Base-by-base conservation (phyloP, 2,329 filamentous ascomycete species). In the Dothistroma pini region DNA sequence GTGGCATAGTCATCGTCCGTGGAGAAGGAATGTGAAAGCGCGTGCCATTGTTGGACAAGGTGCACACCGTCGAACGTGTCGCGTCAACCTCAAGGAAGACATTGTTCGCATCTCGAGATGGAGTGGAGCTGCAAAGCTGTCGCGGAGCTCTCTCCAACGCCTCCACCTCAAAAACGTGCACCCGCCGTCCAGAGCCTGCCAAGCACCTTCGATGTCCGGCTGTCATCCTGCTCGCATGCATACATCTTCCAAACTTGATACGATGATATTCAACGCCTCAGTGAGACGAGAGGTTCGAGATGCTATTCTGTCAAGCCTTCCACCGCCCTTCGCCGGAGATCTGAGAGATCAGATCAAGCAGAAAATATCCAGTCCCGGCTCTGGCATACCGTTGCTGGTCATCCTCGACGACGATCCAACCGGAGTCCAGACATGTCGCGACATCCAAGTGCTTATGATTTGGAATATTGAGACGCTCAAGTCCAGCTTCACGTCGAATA, bases 391-490 rank as follows among this genome's bases (percentile, higher is more conserved):
- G 2, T 52, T 63, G 11, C 41, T 61, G 9, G 60, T 62, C 0
- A 19, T 57, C 19, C 59, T 64, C 22, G 62, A 64, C 54, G 62
- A 64, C 38, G 62, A 64, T 52, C 62, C 62, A 1, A 86, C 83
- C 0, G 83, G 83, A n/a, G 86, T 83, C 0, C 83, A 86, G 67
- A 86, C 84, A n/a, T 85, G 83, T 70, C 81, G 85, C 69, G 78
- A 82, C 64, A 80, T 86, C 61, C 72, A 76, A 54, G 82, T 86
- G 1, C 75, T 86, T 21, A 83, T 81, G 0, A 79, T 81, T 5
- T 86, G 83, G 82, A 79, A 82, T 60, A 64, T 77, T 6, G 64
- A 72, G 1, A 79, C 76, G 0, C 74, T 85, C 1, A 71, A 70
- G 2, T 63, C 69, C 8, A 81, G 84, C 66, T 80, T 85, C 63